A percentile compares a stretch with the other conserved stretches of the same genome.
phyloP scores from a whole-genome alignment of 352 stramenopile genomes.

The Pythium rishiriense region DNA sequence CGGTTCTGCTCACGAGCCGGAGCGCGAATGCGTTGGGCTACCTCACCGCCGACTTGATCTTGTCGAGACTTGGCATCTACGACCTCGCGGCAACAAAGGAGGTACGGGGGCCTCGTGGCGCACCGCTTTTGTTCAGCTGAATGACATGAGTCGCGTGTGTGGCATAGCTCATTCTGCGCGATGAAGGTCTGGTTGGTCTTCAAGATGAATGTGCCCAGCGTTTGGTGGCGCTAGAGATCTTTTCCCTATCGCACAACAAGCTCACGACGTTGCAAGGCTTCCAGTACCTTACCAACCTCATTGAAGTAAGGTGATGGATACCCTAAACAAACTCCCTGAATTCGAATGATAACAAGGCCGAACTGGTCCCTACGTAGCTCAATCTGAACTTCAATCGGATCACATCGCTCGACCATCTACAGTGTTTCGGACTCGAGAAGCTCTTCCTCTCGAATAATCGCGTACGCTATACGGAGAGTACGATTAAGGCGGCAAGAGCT shows the following conservation, averaged over 20 bases:
- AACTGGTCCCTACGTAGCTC: slow-evolving; percentile 25
- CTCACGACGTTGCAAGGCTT: slow-evolving; percentile 62
- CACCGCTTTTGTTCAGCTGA: no score
- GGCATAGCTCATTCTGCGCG: slow-evolving; percentile 69
- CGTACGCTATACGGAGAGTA: slow-evolving; percentile 7
- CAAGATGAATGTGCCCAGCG: slow-evolving; percentile 57
- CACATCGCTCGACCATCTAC: slow-evolving; percentile 32
- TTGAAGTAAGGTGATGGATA: slow-evolving; percentile 43
- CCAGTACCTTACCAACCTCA: slow-evolving; percentile 66
- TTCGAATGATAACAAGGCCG: background rate
- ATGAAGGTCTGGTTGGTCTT: slow-evolving; percentile 51
- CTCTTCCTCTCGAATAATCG: slow-evolving; percentile 41
- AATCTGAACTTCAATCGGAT: slow-evolving; percentile 53
- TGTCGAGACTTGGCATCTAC: slow-evolving; percentile 59
- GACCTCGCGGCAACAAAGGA: slow-evolving; percentile 65
- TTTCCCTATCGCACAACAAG: slow-evolving; percentile 83
- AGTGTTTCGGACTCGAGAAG: slow-evolving; percentile 40
- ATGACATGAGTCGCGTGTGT: background rate
- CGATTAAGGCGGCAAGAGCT: background rate
- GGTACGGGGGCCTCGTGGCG: slow-evolving; percentile 27
- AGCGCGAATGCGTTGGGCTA: slow-evolving; percentile 17
- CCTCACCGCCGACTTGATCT: slow-evolving; percentile 55
- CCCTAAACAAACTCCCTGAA: background rate
- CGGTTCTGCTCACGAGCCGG: slow-evolving; percentile 18
- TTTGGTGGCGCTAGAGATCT: slow-evolving; percentile 63